Percentiles rank a stretch among this genome's conserved stretches.
Evolutionary conservation across 306 rosid genomes (phyloP).

Genomic region (Castanospermum australe): DNA sequence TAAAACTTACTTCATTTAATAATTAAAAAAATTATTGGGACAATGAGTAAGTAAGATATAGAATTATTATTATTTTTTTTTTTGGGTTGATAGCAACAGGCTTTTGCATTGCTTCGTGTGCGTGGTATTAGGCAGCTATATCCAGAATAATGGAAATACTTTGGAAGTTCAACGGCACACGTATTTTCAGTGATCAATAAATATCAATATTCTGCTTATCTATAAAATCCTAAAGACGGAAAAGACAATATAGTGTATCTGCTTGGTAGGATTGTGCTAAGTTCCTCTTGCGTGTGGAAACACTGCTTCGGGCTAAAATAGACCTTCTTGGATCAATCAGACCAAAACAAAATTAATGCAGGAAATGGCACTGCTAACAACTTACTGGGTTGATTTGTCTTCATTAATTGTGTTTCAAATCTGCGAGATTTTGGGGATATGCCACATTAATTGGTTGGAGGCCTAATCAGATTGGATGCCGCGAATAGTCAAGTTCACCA

Average conservation of each 20-base stretch:
- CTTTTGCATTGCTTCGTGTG: background rate
- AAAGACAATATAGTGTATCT: background rate
- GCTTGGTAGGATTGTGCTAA: background rate
- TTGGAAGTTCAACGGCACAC: background rate
- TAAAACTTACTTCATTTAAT: too few relatives aligned
- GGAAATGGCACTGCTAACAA: constrained; percentile 13
- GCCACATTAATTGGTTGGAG: constrained; percentile 32
- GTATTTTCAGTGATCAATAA: background rate
- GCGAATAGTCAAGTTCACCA: constrained; percentile 39
- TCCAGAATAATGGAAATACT: background rate
- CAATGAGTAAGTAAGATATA: too few relatives aligned
- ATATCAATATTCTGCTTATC: background rate
- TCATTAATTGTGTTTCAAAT: background rate
- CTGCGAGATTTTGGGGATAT: constrained; percentile 54
- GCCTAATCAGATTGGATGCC: constrained; percentile 40
- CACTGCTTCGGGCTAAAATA: background rate
- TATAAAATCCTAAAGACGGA: background rate
- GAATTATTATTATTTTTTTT: too few relatives aligned
- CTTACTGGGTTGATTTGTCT: background rate
- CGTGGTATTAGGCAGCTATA: background rate
- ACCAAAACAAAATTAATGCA: background rate
- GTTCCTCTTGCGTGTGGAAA: constrained; percentile 13
- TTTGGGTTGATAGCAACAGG: background rate
- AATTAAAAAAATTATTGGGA: too few relatives aligned
- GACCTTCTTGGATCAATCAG: background rate